Evolutionary conservation across 225 moss, liverwort and hornwort species (phyloP), one percentile per base, ranked within the genome.

Genomic region (Straminergon stramineum): DNA sequence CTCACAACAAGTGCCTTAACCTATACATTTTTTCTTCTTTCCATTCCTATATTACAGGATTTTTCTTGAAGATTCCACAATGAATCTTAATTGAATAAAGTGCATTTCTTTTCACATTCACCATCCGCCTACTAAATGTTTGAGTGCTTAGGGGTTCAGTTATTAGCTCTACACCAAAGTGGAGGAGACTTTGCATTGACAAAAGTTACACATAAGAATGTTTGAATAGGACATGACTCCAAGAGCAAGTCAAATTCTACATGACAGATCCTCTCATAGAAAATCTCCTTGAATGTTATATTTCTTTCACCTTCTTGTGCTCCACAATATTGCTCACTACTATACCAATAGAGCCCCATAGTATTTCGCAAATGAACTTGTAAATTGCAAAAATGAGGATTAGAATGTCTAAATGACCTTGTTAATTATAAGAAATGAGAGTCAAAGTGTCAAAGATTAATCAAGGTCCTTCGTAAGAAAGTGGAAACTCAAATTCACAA

Each of bases 331-430:
- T 78, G 6, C 6, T 37, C 10, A 13, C 4, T 24, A 78, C 0
- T 15, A 0, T 0, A 55, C 8, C 0, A 15, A 0, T 14, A 60
- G 13, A 27, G 13, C 2, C 30, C 11, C 13, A 19, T 0, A 1
- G 28, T 80, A 7, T 27, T 0, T 58, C 1, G 12, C 39, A n/a
- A 13, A 16, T 23, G 7, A n/a, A 79, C 4, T 79, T n/a, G 7
- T 4, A 35, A 37, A 56, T 16, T 24, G 6, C 56, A 24, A 56
- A 79, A 53, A 24, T 24, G 79, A 24, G 5, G 34, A 23, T 53
- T 31, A 34, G 22, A 77, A 34, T 77, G 41, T 41, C 1, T 41
- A 2, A 71, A 41, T 4, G 18, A 22, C 34, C 19, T 77, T 77
- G 9, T 34, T 13, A 57, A 26, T 26, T 26, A 4, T 26, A 26